phyloP scores from a whole-genome alignment of 306 rosid genomes.

The Vigna angularis region DNA sequence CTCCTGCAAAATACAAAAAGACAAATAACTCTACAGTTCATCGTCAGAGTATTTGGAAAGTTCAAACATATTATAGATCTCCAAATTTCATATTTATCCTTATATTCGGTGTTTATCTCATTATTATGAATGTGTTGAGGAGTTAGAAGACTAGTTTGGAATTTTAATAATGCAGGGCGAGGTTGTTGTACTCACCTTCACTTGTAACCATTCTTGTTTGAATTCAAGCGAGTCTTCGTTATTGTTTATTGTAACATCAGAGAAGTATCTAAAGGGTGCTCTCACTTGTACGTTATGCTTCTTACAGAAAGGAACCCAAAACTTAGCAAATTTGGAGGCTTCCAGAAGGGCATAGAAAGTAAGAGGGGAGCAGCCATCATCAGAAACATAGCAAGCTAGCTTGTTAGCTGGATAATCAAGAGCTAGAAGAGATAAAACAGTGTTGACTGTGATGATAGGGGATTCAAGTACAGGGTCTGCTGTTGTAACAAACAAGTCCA shows the following conservation, averaged over 20 bases:
- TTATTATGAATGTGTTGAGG: background rate
- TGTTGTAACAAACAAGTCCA: slow-evolving; percentile 76
- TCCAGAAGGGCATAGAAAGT: slow-evolving; percentile 61
- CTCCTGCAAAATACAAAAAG: slow-evolving; percentile 50
- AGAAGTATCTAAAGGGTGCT: slow-evolving; percentile 69
- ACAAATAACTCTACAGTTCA: background rate
- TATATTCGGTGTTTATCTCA: no score
- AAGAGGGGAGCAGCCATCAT: slow-evolving; percentile 71
- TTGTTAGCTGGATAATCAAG: slow-evolving; percentile 69
- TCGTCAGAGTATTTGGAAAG: background rate
- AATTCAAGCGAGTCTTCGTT: slow-evolving; percentile 34
- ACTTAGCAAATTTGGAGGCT: slow-evolving; percentile 63
- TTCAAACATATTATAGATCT: background rate
- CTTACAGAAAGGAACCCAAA: slow-evolving; percentile 75
- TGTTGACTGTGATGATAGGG: slow-evolving; percentile 67
- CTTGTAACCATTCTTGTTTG: slow-evolving; percentile 50
- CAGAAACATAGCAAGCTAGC: slow-evolving; percentile 80
- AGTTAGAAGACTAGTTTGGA: background rate
- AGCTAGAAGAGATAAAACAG: slow-evolving; percentile 70
- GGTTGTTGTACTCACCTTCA: slow-evolving; percentile 55
- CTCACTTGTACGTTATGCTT: slow-evolving; percentile 57
- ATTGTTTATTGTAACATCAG: background rate
- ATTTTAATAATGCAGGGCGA: background rate
- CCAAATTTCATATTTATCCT: background rate
- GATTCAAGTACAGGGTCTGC: slow-evolving; percentile 69